Base-by-base conservation (phyloP, 805 yeast genomes). In the Hanseniaspora occidentalis region DNA sequence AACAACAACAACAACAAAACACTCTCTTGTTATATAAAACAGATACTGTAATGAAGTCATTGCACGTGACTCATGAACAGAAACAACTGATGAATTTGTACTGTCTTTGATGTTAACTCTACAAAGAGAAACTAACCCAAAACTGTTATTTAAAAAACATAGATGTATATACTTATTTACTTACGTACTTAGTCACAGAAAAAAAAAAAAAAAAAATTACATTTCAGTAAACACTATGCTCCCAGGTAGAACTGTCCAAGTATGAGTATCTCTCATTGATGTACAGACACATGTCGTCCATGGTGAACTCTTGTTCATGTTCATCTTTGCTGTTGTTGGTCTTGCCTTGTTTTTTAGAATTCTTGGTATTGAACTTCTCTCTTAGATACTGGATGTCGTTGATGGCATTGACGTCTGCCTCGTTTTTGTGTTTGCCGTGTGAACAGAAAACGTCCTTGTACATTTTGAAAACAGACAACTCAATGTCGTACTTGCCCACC, bases 401-500 rank as follows among this genome's bases (percentile, higher is more conserved):
- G 3, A 31, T 16, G 8, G 34, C 5, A n/a, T 16, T 31, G 9
- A 9, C 34, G 20, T 14, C 20, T 4, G 9, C 19, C 10, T 31
- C 17, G 34, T 31, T 17, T 31, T 16, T 31, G 18, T 31, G 11
- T 17, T 17, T 9, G 9, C 20, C 34, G 6, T 42, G 41, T 4
- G 39, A 36, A 39, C 60, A 56, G n/a, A 56, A 35, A 23, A 44
- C 37, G 21, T 52, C 42, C 9, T 51, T 36, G 36, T 53, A 51
- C 17, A 31, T 16, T 31, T 31, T 31, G 9, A 40, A 43, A 38
- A 50, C 53, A 27, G 48, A 50, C 5, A 52, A 43, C 44, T 56
- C 60, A 5, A 56, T 37, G 41, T 56, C 60, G 39, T 47, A 54
- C 31, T 49, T 42, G 6, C 48, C 46, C 3, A 52, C 29, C 3